These are phyloP conservation scores for Botrytis porri DNA, from an alignment of 2,329 filamentous ascomycete genomes.

Conservation along the genomic window DNA sequence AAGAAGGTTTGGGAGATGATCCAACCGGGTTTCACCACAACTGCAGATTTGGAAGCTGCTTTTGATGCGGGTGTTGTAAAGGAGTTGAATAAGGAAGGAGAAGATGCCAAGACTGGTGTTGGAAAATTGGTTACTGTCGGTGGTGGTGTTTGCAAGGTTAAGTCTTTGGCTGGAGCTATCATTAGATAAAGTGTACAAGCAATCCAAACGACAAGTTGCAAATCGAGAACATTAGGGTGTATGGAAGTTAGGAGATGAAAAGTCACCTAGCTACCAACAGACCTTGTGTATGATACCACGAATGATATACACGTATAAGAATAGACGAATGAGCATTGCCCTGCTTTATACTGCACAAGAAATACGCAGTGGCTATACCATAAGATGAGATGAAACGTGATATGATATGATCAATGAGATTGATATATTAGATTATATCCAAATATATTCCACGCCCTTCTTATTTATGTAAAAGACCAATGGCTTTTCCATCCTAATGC, in stretches of 20 bases:
- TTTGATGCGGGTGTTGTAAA: slow-evolving; percentile 80
- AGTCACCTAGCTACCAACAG: background rate
- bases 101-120: slow-evolving; percentile 44
- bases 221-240: background rate
- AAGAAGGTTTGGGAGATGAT: slow-evolving; percentile 99
- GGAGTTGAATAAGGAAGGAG: slow-evolving; percentile 68
- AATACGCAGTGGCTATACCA: too few relatives aligned
- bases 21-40: slow-evolving; percentile 95
- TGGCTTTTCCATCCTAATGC: slow-evolving; percentile 2
- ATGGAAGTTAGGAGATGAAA: background rate
- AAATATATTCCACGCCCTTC: background rate
- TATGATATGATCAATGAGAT: background rate
- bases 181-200: slow-evolving; percentile 61
- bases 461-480: background rate
- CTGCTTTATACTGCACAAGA: background rate
- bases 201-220: background rate
- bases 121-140: slow-evolving; percentile 71
- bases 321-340: background rate
- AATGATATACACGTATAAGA: background rate
- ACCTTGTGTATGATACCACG: background rate
- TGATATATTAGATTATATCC: background rate
- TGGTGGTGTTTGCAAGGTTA: slow-evolving; percentile 79
- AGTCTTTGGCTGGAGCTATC: slow-evolving; percentile 73
- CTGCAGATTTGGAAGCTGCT: slow-evolving; percentile 72
- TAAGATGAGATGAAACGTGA: background rate